Percentiles rank a stretch among this genome's conserved stretches.
Conservation (phyloP, 768 basidiomycete genomes). For the Boletus reticuloceps region DNA sequence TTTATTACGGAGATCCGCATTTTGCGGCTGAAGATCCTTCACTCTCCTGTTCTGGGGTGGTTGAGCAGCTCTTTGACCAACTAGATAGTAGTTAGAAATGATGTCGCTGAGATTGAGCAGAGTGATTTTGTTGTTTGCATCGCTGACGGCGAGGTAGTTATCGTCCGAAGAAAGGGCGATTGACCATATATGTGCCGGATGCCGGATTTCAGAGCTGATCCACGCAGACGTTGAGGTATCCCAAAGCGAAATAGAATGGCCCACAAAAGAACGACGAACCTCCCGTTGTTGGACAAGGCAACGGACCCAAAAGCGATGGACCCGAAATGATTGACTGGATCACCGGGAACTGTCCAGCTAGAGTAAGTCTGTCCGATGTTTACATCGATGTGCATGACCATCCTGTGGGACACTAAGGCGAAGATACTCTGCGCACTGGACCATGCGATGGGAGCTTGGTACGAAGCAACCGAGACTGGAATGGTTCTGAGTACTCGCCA, state of each 20-base stretch:
- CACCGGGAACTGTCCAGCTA: neutral
- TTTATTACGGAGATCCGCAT: too few species aligned
- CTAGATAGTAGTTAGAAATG: neutral
- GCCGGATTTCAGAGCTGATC: neutral
- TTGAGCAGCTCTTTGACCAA: too few species aligned
- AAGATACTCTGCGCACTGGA: neutral
- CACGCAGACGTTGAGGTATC: neutral
- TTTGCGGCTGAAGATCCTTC: neutral
- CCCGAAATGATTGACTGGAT: neutral
- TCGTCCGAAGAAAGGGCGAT: conserved; percentile 3
- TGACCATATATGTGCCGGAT: neutral
- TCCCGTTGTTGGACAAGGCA: neutral
- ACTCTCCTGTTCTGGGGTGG: too few species aligned
- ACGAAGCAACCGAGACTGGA: neutral
- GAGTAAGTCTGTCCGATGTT: neutral
- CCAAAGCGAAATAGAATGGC: neutral
- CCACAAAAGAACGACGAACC: neutral
- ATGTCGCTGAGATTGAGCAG: neutral
- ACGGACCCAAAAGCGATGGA: neutral
- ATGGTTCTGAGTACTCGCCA: neutral
- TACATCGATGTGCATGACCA: neutral
- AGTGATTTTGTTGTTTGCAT: neutral
- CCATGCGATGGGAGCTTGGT: neutral
- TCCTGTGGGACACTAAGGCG: neutral
- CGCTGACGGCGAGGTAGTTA: neutral